phyloP scores from a whole-genome alignment of 225 moss, liverwort and hornwort genomes.

The Marchantia paleacea region DNA sequence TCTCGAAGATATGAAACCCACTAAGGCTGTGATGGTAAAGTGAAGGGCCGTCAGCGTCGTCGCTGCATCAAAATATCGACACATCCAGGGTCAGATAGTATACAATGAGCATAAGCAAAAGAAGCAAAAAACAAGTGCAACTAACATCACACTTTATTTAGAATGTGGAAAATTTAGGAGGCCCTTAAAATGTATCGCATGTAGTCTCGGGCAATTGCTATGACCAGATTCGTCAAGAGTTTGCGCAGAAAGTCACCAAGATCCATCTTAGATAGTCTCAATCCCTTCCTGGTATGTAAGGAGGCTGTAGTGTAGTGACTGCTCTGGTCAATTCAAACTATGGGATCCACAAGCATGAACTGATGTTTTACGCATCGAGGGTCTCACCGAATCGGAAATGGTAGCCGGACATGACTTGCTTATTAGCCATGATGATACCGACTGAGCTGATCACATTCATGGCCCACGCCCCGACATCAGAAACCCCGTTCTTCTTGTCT shows the following conservation, averaged over 20 bases:
- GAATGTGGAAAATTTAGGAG: too few relatives aligned
- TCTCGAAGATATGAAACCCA: conserved; percentile 52
- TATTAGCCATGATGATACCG: conserved; percentile 98
- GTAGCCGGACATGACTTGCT: conserved; percentile 97
- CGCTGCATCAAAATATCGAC: conserved; percentile 36
- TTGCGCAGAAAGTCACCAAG: too few relatives aligned
- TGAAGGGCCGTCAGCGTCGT: conserved; percentile 71
- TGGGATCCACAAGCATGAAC: not conserved
- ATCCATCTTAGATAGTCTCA: too few relatives aligned
- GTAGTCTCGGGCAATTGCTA: too few relatives aligned
- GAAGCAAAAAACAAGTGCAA: too few relatives aligned
- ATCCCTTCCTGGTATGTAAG: too few relatives aligned
- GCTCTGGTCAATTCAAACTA: too few relatives aligned
- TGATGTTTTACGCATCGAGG: not conserved
- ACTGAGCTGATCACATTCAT: conserved; percentile 96
- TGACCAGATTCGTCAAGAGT: too few relatives aligned
- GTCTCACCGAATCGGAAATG: conserved; percentile 81
- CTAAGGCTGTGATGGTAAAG: conserved; percentile 59
- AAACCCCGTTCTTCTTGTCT: conserved; percentile 55
- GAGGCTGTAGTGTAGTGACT: too few relatives aligned
- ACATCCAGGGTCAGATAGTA: not conserved
- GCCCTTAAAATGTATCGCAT: too few relatives aligned
- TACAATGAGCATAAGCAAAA: too few relatives aligned
- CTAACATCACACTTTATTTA: too few relatives aligned
- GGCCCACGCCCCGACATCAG: conserved; percentile 89